phyloP scores from a whole-genome alignment of 2,329 filamentous ascomycete species.

The Lachnellula willkommii region DNA sequence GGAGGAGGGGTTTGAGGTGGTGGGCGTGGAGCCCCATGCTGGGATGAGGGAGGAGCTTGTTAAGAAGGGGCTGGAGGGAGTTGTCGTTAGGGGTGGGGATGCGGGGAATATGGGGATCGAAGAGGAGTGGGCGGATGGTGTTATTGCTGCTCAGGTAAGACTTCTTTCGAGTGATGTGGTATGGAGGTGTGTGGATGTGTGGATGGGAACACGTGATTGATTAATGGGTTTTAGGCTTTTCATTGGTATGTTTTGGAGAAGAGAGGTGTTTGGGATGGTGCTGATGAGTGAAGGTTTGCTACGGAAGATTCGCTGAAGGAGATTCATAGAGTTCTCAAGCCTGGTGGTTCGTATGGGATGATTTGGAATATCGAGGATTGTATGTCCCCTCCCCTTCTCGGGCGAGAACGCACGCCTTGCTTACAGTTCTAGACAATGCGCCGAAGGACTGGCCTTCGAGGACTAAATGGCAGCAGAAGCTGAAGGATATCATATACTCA shows the following conservation, averaged over 20 bases:
- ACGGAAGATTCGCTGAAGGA: constrained; percentile 56
- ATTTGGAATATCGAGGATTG: constrained; percentile 74
- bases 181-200: too few relatives aligned
- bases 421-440: constrained; percentile 52
- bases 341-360: constrained; percentile 55
- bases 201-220: background rate
- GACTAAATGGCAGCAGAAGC: constrained; percentile 55
- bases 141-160: constrained; percentile 11
- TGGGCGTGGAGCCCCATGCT: constrained; percentile 59
- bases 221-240: constrained; percentile 38
- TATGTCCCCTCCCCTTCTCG: constrained; percentile 35
- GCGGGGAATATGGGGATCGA: constrained; percentile 52
- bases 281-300: constrained; percentile 55
- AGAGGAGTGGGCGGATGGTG: constrained; percentile 57
- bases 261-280: background rate
- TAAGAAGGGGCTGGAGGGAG: constrained; percentile 46
- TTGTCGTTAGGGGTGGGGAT: constrained; percentile 49
- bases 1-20: constrained; percentile 53
- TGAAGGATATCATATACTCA: constrained; percentile 55
- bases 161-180: background rate
- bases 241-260: constrained; percentile 32
- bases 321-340: constrained; percentile 61
- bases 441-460: constrained; percentile 49
- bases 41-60: constrained; percentile 60
- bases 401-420: constrained; percentile 1